Evolutionary conservation across 129 eudicot species (phyloP), one percentile per base, ranked within the genome.

Genomic region (carrot (Daucus carota)): DNA sequence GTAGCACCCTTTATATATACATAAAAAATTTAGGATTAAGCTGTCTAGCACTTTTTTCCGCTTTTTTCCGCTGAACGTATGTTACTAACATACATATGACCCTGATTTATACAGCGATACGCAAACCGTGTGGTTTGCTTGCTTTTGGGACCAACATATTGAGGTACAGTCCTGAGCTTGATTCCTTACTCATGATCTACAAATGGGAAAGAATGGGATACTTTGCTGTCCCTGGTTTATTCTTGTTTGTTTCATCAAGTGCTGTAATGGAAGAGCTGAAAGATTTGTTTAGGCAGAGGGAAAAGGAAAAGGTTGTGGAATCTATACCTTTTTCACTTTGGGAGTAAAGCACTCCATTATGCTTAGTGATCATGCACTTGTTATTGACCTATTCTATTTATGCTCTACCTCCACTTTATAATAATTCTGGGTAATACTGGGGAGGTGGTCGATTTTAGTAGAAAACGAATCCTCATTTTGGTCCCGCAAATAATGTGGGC

Each of bases 241-340:
- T 63, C 46, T 76, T 60, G 12, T 76, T 26, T 36, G 40, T 45
- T 31, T 16, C 5, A 3, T 8, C 3, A 43, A 24, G 48, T 70
- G 43, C 67, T 52, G 18, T 42, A 42, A 44, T 14, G 12, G 44
- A 38, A 34, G 28, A 34, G 59, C 29, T 73, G 80, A 32, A 71
- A 73, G 81, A 81, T 73, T n/a, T 83, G 78, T 36, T 73, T 76
- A 80, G 90, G 45, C 69, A 75, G 84, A 80, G 83, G 81, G 78
- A 83, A 62, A 81, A 75, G 87, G 13, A 76, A 83, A 73, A 67
- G 80, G 32, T 72, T 57, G 57, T 75, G 74, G 84, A 74, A 76
- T 73, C 67, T 78, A 72, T 75, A 75, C 75, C 90, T 83, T 86
- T 81, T 63, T 31, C 66, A 50, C 31, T 11, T 75, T 67, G 72